These are phyloP conservation scores for Trichosporon inkin DNA, from an alignment of 1,284 basidiomycete species.

Conservation along the genomic window DNA sequence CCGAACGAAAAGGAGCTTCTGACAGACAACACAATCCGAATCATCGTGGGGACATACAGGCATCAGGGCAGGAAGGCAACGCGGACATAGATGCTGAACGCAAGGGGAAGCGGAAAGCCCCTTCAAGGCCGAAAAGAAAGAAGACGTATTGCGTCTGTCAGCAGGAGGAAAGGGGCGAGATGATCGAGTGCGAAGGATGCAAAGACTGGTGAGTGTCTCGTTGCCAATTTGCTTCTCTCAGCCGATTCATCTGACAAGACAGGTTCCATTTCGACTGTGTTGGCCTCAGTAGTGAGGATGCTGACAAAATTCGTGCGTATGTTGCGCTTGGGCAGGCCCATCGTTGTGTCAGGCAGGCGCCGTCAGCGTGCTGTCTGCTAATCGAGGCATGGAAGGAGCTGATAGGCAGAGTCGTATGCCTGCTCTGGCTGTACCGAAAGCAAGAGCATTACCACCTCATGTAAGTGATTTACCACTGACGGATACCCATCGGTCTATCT, in stretches of 20 bases:
- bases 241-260: background rate
- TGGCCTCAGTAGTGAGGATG: slow-evolving; percentile 30
- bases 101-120: background rate
- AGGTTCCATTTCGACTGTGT: slow-evolving; percentile 48
- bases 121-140: slow-evolving; percentile 18
- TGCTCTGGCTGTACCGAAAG: slow-evolving; percentile 32
- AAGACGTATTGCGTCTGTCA: slow-evolving; percentile 40
- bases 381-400: too few relatives aligned
- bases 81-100: background rate
- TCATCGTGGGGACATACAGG: too few relatives aligned
- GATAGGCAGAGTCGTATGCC: slow-evolving; percentile 37
- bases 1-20: background rate
- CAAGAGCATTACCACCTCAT: slow-evolving; percentile 33
- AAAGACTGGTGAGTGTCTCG: slow-evolving; percentile 40
- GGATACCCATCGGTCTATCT: background rate
- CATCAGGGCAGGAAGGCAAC: slow-evolving; percentile 1
- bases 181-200: slow-evolving; percentile 48
- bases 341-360: too few relatives aligned
- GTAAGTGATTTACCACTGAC: slow-evolving; percentile 32
- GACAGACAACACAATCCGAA: too few relatives aligned
- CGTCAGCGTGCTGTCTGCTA: too few relatives aligned
- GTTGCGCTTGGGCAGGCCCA: too few relatives aligned
- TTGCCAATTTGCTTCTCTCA: background rate
- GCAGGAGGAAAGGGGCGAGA: slow-evolving; percentile 31
- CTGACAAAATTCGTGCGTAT: slow-evolving; percentile 42